Percentiles rank a stretch among this genome's conserved stretches.
phyloP scores from a whole-genome alignment of 139 green algal species.

The Chlorella sp. region DNA sequence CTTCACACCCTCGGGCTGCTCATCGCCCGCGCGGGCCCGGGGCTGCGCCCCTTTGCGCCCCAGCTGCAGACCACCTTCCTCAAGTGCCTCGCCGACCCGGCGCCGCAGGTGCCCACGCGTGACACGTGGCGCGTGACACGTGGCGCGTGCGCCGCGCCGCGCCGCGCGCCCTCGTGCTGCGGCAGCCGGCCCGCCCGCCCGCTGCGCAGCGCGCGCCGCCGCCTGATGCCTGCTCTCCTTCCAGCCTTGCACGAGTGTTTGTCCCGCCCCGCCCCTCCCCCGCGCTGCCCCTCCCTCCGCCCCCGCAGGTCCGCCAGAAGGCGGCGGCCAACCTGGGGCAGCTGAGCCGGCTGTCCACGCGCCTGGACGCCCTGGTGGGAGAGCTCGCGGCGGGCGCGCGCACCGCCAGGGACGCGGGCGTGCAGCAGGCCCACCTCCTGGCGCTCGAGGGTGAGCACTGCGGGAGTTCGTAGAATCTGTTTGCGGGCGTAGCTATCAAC shows the following conservation, averaged over 20 bases:
- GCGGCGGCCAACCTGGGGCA: constrained; percentile 84
- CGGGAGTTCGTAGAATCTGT: too few relatives aligned
- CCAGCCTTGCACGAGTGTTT: not conserved
- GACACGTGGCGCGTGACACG: not conserved
- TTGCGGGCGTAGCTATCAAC: too few relatives aligned
- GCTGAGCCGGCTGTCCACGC: constrained; percentile 69
- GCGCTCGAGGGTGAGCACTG: constrained; percentile 62
- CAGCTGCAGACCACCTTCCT: constrained; percentile 99
- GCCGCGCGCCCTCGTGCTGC: not conserved
- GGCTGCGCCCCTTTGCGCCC: constrained; percentile 95
- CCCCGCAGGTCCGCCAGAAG: constrained; percentile 30
- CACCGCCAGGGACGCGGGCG: constrained; percentile 26
- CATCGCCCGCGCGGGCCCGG: constrained; percentile 67
- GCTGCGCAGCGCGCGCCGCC: not conserved
- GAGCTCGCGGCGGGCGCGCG: constrained; percentile 32
- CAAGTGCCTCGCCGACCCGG: constrained; percentile 91
- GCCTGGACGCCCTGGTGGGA: constrained; percentile 75
- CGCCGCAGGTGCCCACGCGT: constrained; percentile 12
- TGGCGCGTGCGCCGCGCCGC: not conserved
- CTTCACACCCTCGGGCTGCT: constrained; percentile 86
- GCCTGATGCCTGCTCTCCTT: not conserved
- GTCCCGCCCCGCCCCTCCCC: not conserved
- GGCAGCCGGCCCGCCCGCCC: too few relatives aligned
- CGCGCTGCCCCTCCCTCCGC: not conserved
- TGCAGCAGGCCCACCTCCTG: constrained; percentile 66